phyloP scores from a whole-genome alignment of 192 early-diverging fungal genomes.

The Entomortierella parvispora region DNA sequence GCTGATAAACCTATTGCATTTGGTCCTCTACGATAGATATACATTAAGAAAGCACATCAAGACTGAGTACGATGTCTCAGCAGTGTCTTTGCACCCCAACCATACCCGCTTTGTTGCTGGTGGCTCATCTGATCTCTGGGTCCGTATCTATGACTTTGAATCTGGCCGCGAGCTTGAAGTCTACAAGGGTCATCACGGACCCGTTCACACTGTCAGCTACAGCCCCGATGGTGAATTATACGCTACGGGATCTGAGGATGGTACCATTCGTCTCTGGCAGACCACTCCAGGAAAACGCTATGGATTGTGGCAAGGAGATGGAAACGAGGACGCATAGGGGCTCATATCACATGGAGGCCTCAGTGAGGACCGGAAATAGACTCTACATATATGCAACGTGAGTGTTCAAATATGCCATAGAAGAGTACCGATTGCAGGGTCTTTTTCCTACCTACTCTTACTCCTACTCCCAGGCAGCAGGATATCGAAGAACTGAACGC shows the following conservation, averaged over 20 bases:
- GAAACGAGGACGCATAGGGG: slow-evolving; percentile 48
- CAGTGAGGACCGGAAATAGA: no score
- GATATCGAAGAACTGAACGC: no score
- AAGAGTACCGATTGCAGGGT: no score
- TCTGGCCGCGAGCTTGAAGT: slow-evolving; percentile 79
- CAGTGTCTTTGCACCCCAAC: slow-evolving; percentile 84
- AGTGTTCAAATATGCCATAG: no score
- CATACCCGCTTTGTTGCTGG: slow-evolving; percentile 84
- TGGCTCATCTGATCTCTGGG: slow-evolving; percentile 83
- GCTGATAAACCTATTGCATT: no score
- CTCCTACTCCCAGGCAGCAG: no score
- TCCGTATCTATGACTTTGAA: slow-evolving; percentile 86
- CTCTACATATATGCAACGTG: no score
- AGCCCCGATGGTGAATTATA: slow-evolving; percentile 94
- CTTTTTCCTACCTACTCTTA: no score
- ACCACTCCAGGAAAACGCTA: slow-evolving; percentile 82
- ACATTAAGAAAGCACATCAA: slow-evolving; percentile 63
- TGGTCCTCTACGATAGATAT: no score
- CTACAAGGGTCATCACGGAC: slow-evolving; percentile 93
- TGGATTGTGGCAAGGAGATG: slow-evolving; percentile 81
- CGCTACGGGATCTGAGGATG: slow-evolving; percentile 92
- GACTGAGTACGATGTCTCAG: slow-evolving; percentile 77
- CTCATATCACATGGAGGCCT: no score
- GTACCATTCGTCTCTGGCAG: slow-evolving; percentile 93
- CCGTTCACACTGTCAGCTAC: slow-evolving; percentile 89